Base-by-base conservation (phyloP, 805 yeast species). In the Komagataella kurtzmanii region DNA sequence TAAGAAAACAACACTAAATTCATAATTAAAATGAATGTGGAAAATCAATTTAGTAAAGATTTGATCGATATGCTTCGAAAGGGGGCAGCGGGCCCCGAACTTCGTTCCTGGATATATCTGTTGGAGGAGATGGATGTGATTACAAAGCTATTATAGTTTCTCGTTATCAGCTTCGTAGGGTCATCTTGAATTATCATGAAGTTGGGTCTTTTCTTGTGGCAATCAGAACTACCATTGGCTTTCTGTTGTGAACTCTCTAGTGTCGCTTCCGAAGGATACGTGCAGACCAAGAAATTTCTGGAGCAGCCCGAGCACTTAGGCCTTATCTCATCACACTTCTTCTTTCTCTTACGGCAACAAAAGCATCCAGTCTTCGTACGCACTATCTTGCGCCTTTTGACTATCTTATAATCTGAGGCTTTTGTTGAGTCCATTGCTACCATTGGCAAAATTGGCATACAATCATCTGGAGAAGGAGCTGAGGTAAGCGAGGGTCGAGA, bases 321-420 rank as follows among this genome's bases (percentile, higher is more conserved):
- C 53, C 61, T 61, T 24, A 58, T 50, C 52, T 67, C 71, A 51
- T 67, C 70, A 54, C 71, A 67, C 58, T 67, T 67, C 68, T 67
- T 67, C 67, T 67, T 67, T 49, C 71, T 58, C 50, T 55, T 62
- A 21, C 71, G 64, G 49, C 72, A 67, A 52, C 71, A 66, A 52
- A 64, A 63, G 52, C 72, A 67, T 2, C 72, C 72, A 1, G 72
- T 66, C 51, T 67, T 67, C 2, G 69, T 65, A 51, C 70, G 59
- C 6, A 67, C 63, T 24, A 66, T 66, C 53, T 66, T 66, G 14
- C 53, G 57, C 58, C 49, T 59, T 57, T 43, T 51, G 46, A 21
- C 43, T 30, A 30, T 30, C n/a, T 30, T 10, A 14, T 30, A 14
- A 30, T 30, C 12, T 45, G 46, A 47, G 30, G 45, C 19, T 6